Evolutionary conservation across 495 filamentous ascomycete genomes (phyloP).

Genomic region (Copromyces sp.): DNA sequence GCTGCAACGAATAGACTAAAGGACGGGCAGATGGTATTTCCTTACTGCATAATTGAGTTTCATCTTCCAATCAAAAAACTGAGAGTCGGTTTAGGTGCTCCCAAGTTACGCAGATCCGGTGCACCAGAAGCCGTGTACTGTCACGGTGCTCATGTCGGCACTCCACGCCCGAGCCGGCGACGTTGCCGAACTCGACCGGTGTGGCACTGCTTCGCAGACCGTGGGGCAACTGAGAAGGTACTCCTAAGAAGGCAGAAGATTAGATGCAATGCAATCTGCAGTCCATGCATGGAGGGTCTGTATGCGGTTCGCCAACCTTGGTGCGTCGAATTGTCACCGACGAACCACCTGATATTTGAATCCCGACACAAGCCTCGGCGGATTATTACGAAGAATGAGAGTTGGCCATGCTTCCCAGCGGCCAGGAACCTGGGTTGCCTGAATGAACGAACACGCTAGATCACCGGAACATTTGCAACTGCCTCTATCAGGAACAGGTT

Average conservation of each 20-base stretch:
- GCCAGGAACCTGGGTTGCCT: too few species aligned
- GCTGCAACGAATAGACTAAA: not conserved
- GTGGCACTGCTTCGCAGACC: not conserved
- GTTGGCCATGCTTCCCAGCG: too few species aligned
- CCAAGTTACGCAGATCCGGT: not conserved
- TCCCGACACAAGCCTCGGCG: too few species aligned
- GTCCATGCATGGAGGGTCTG: not conserved
- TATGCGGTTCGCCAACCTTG: too few species aligned
- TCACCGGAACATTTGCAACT: not conserved
- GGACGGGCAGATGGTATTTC: not conserved
- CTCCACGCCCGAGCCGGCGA: not conserved
- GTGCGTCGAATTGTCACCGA: too few species aligned
- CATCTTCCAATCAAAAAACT: not conserved
- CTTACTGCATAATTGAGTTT: too few species aligned
- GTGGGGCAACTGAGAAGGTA: too few species aligned
- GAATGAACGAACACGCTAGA: not conserved
- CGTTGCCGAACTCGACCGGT: not conserved
- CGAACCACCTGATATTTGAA: too few species aligned
- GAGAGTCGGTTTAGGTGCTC: not conserved
- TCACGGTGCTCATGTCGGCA: not conserved
- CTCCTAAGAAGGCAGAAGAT: not conserved
- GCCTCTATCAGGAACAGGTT: not conserved
- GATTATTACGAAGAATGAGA: too few species aligned
- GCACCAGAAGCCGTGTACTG: not conserved
- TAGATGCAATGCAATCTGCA: not conserved